Evolutionary conservation across 2,329 filamentous ascomycete genomes (phyloP), one percentile per base, ranked within the genome.

Genomic region (Diaporthe vaccinii): DNA sequence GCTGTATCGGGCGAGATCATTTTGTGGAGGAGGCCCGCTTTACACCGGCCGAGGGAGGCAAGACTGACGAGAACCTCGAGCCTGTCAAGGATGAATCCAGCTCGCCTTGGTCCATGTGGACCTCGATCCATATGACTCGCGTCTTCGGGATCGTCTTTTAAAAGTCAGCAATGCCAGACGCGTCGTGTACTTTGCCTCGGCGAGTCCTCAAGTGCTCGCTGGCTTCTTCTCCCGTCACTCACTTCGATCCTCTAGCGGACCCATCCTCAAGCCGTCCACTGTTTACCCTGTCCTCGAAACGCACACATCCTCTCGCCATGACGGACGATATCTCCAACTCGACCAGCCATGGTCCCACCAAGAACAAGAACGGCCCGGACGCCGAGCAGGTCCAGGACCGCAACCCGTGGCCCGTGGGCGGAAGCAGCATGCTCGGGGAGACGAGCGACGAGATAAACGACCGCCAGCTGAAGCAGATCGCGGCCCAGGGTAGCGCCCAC

Each of bases 401-500:
- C 65, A 68, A 34, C 65, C 65, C 65, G 15, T 68, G 65, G 65
- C 65, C 65, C 17, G 34, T 53, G 3, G 17, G 39, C 15, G 65
- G 25, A 22, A 68, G 46, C 65, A 68, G 65, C 65, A 68, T 68
- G 65, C 65, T 68, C n/a, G 65, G 65, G 22, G 65, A 68, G 65
- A 68, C 65, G 34, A 68, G 65, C 46, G 65, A 68, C 31, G 65
- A 68, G 65, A 68, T 68, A 46, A 68, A 68, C 65, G 31, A 53
- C 65, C 65, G 46, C 22, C 65, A 68, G 34, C 34, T 68, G 14
- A 85, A 86, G 80, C 84, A 86, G 76, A 88, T 87, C 79, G 83
- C 83, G 17, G 84, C 83, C 14, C 80, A 86, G 78, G 88, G 87
- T 72, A 80, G 83, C 67, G 86, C 86, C 17, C 85, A 88, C 74